Conservation (phyloP, 2,329 filamentous ascomycete genomes). For the Penicillium janthinellum region DNA sequence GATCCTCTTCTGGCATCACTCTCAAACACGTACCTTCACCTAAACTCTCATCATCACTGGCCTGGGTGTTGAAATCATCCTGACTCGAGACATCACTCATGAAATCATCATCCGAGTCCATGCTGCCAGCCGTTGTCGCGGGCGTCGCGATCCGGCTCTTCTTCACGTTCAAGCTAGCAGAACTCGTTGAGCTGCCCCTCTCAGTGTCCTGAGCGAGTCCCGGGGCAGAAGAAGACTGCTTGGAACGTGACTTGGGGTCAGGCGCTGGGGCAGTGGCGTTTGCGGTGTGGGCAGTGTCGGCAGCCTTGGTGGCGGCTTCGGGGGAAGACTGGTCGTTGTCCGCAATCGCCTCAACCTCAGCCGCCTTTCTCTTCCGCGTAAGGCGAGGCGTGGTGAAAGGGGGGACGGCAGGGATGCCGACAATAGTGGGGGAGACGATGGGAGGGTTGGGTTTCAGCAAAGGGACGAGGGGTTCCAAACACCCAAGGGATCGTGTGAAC, state of each 20-base stretch:
- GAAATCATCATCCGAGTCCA: conserved; percentile 96
- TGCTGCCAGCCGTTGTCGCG: conserved; percentile 55
- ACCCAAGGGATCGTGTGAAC: background rate
- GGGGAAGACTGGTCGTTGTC: conserved; percentile 28
- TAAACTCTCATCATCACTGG: conserved; percentile 69
- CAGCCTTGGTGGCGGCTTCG: conserved; percentile 34
- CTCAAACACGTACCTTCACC: conserved; percentile 41
- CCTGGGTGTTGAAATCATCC: conserved; percentile 65
- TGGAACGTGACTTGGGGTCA: conserved; percentile 32
- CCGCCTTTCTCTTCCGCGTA: conserved; percentile 57
- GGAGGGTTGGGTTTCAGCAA: background rate
- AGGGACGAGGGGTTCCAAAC: background rate
- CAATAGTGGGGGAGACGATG: background rate
- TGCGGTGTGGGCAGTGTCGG: conserved; percentile 24
- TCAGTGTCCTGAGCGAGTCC: conserved; percentile 27
- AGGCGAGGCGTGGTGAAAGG: conserved; percentile 56
- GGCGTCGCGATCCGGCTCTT: conserved; percentile 44
- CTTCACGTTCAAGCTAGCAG: conserved; percentile 24
- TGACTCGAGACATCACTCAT: conserved; percentile 82
- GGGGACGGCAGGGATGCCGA: conserved; percentile 22
- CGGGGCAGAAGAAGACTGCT: conserved; percentile 22
- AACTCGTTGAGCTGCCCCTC: conserved; percentile 13
- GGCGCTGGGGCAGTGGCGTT: conserved; percentile 29
- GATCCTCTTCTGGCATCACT: background rate
- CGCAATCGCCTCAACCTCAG: conserved; percentile 50